A percentile compares a stretch with the other conserved stretches of the same genome.
Conservation (phyloP, 805 yeast species). For the Wickerhamiella allomyrinae region DNA sequence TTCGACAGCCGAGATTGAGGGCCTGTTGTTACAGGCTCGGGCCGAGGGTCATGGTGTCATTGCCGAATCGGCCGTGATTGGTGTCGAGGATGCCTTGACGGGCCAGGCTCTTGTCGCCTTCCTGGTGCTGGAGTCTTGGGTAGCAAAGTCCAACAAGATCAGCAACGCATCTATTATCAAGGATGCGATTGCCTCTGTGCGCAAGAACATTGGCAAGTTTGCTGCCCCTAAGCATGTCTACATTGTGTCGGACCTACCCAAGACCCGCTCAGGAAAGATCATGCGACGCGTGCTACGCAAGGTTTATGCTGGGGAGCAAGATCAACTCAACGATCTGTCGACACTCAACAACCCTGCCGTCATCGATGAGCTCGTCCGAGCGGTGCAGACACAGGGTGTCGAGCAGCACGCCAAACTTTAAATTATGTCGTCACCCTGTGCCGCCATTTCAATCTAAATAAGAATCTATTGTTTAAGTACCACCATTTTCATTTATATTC, state of each 20-base stretch:
- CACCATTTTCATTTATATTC: too few relatives aligned
- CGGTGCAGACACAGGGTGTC: constrained; percentile 32
- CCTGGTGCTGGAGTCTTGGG: constrained; percentile 43
- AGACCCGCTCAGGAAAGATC: constrained; percentile 87
- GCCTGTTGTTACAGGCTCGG: constrained; percentile 34
- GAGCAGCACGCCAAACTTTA: background rate
- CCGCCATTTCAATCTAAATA: too few relatives aligned
- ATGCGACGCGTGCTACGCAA: constrained; percentile 89
- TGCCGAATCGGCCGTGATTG: constrained; percentile 73
- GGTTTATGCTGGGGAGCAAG: constrained; percentile 72
- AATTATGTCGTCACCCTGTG: too few relatives aligned
- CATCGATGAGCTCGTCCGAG: constrained; percentile 53
- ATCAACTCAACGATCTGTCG: constrained; percentile 71
- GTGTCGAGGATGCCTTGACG: constrained; percentile 67
- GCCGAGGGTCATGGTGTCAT: constrained; percentile 50
- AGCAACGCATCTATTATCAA: constrained; percentile 23
- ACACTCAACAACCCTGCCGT: constrained; percentile 72
- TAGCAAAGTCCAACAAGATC: background rate
- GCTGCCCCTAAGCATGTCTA: constrained; percentile 79
- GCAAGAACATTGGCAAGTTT: constrained; percentile 67
- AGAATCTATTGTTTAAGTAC: too few relatives aligned
- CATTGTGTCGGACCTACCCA: constrained; percentile 74
- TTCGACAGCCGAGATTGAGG: constrained; percentile 82
- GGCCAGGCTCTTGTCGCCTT: constrained; percentile 80
- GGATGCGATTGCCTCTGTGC: constrained; percentile 61